Evolutionary conservation across 108 stramenopile species (phyloP).

Genomic region (Ochromonas danica): DNA sequence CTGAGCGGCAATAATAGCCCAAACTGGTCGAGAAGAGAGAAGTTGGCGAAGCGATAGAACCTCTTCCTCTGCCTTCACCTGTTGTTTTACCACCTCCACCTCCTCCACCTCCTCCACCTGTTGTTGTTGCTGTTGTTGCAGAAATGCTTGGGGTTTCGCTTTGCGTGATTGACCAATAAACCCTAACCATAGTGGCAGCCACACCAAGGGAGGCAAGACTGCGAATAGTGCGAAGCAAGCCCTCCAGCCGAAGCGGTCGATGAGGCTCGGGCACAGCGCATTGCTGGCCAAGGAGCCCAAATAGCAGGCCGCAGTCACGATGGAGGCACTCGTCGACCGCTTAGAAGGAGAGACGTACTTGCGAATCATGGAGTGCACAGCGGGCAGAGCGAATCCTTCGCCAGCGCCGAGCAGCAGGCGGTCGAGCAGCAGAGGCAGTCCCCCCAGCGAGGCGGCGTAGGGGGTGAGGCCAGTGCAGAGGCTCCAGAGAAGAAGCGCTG

Average conservation of each 20-base stretch:
- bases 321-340: constrained; percentile 8
- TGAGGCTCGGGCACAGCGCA: constrained; percentile 39
- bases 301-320: constrained; percentile 45
- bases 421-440: not conserved
- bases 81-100: not conserved
- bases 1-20: constrained; percentile 48
- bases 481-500: constrained; percentile 38
- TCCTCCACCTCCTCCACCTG: not conserved
- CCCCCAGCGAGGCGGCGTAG: constrained; percentile 22
- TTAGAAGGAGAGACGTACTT: constrained; percentile 32
- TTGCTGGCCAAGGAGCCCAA: constrained; percentile 41
- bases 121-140: constrained; percentile 9
- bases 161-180: constrained; percentile 3
- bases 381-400: constrained; percentile 48
- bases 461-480: constrained; percentile 42
- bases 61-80: no score
- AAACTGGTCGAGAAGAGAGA: constrained; percentile 8
- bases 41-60: not conserved
- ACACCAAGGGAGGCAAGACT: constrained; percentile 32
- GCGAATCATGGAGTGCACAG: constrained; percentile 45
- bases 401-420: constrained; percentile 44
- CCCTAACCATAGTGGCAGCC: constrained; percentile 40
- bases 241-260: constrained; percentile 39
- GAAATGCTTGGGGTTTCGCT: no score
- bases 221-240: constrained; percentile 42